Evolutionary conservation across 1,284 basidiomycete species (phyloP), one percentile per base, ranked within the genome.

Genomic region (Ganoderma sp.): DNA sequence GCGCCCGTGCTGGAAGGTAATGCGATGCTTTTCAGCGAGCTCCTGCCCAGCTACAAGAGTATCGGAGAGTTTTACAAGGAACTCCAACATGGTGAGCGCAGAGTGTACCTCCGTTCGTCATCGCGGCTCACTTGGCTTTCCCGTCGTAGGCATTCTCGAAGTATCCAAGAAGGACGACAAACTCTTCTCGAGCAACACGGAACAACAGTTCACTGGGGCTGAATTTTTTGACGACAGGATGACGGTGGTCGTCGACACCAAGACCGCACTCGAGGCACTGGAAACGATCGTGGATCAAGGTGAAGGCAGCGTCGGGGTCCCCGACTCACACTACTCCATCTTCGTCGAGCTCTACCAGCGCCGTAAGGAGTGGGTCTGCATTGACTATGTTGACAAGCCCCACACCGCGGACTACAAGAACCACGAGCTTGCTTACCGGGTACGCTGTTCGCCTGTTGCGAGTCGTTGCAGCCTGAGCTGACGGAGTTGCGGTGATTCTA

Each of bases 271-370:
- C 52, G 19, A 68, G 41, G 74, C 74, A 25, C 52, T 75, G 45
- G 67, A 65, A n/a, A 71, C 64, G 43, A 74, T 75, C 56, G 69
- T 75, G 54, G 74, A 74, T 52, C 74, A 75, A 59, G 74, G 74
- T 48, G 74, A 75, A 62, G 74, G 73, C 14, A 66, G 66, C 62
- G 59, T 71, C 22, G 73, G 72, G 4, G 56, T 70, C 39, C 54
- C 62, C 10, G 69, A 73, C 0, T 71, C 69, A 32, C 73, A 74
- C 69, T 74, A 72, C 65, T 37, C 68, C 34, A 66, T 73, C 63
- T 74, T 74, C 68, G 64, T 71, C 28, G 69, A 71, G 2, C 69
- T 74, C 15, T 73, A 73, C 67, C 22, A 54, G 61, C 63, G 65
- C 42, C 69, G 64, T 14, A 64, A 66, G 14, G 50, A 62, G 12